Evolutionary conservation across 2,329 filamentous ascomycete genomes (phyloP).

Genomic region (Penicillium sp.): DNA sequence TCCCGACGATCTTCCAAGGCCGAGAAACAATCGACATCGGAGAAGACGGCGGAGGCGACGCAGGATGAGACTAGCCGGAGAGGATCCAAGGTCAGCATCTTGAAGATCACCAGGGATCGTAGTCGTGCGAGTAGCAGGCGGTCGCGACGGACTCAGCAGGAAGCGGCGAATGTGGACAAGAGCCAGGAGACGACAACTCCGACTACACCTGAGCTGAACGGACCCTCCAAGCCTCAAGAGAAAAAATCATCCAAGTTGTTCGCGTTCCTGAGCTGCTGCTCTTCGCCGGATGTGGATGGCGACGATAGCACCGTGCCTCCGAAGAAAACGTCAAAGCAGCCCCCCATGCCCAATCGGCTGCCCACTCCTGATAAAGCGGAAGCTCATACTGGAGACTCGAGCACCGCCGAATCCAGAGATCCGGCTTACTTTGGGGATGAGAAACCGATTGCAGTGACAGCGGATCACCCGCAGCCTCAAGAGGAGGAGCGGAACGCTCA

Average conservation of each 20-base stretch:
- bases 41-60: conserved; percentile 38
- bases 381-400: conserved; percentile 43
- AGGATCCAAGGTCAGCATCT: conserved; percentile 68
- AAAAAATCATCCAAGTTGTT: conserved; percentile 49
- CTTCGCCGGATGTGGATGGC: conserved; percentile 49
- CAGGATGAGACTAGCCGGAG: conserved; percentile 55
- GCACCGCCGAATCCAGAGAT: conserved; percentile 46
- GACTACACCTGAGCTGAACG: conserved; percentile 36
- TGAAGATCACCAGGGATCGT: conserved; percentile 66
- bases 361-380: conserved; percentile 47
- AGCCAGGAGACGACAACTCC: conserved; percentile 34
- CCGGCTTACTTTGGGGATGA: conserved; percentile 42
- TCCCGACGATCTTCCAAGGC: conserved; percentile 45
- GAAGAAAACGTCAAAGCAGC: conserved; percentile 50
- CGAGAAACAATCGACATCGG: conserved; percentile 40
- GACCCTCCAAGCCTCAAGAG: conserved; percentile 40
- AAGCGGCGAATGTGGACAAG: conserved; percentile 38
- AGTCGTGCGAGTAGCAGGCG: conserved; percentile 65
- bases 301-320: conserved; percentile 50
- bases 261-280: conserved; percentile 55
- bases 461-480: conserved; percentile 33
- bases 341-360: conserved; percentile 41
- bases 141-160: conserved; percentile 43
- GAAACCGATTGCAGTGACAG: conserved; percentile 39
- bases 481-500: conserved; percentile 37